Percentiles rank a stretch among this genome's conserved stretches.
Evolutionary conservation across 257 asterid species (phyloP).

Genomic region (Knoxia roxburghii): DNA sequence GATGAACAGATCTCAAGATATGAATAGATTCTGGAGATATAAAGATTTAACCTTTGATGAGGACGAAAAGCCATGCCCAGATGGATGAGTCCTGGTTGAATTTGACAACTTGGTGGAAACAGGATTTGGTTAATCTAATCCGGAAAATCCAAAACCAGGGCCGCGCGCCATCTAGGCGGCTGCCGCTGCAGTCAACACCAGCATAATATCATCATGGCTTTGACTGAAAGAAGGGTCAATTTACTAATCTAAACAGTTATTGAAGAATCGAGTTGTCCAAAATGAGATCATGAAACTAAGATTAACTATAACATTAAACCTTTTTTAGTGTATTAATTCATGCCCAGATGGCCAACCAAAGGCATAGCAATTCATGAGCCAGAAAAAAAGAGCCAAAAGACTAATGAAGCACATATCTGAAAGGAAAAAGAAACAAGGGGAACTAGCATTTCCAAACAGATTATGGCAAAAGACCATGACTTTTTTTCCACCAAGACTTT

Average conservation of each 20-base stretch:
- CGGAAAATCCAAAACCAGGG: conserved; percentile 7
- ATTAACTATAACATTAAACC: too few relatives aligned
- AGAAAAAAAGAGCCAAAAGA: background rate
- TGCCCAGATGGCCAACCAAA: background rate
- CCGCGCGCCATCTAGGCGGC: background rate
- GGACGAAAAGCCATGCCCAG: conserved; percentile 8
- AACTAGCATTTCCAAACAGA: background rate
- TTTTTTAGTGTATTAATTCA: too few relatives aligned
- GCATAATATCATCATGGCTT: background rate
- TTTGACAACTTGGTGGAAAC: background rate
- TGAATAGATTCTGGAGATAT: background rate
- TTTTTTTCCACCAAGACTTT: conserved; percentile 1
- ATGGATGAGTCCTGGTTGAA: background rate
- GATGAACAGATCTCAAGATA: background rate
- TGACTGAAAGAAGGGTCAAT: background rate
- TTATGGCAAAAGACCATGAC: background rate
- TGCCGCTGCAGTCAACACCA: background rate
- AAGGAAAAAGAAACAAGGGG: background rate
- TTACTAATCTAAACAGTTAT: too few relatives aligned
- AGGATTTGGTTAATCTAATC: background rate
- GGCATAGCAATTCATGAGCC: background rate
- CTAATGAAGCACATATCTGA: too few relatives aligned
- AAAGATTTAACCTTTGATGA: conserved; percentile 10
- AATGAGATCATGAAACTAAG: too few relatives aligned
- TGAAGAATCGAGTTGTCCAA: too few relatives aligned